phyloP scores from a whole-genome alignment of 164 flowering plant species.

The Litsea cubeba region DNA sequence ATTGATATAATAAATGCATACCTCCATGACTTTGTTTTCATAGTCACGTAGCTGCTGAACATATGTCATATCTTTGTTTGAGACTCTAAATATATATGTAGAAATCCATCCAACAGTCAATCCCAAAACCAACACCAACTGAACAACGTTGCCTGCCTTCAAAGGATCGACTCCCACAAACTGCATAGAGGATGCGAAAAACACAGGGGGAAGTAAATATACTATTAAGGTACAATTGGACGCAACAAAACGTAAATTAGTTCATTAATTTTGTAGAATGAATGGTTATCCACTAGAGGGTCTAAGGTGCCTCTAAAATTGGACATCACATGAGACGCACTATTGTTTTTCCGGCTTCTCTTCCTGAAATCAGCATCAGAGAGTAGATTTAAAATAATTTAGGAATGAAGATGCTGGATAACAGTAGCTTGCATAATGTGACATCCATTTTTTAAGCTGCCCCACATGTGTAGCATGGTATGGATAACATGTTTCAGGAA shows the following conservation, averaged over 20 bases:
- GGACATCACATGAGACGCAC: too few relatives aligned
- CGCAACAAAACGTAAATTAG: too few relatives aligned
- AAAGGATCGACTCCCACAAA: constrained; percentile 79
- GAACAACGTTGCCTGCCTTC: constrained; percentile 94
- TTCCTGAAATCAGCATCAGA: too few relatives aligned
- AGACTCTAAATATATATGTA: constrained; percentile 84
- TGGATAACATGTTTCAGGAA: neutral
- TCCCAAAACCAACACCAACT: constrained; percentile 82
- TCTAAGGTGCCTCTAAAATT: too few relatives aligned
- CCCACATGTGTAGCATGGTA: neutral
- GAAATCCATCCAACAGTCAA: constrained; percentile 92
- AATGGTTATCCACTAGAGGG: too few relatives aligned
- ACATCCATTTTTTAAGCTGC: neutral
- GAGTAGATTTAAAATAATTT: too few relatives aligned
- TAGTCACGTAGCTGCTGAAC: constrained; percentile 90
- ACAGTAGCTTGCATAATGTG: neutral
- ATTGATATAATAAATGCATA: constrained; percentile 9
- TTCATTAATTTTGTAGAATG: too few relatives aligned
- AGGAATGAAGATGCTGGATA: too few relatives aligned
- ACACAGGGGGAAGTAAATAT: neutral
- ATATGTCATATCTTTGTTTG: constrained; percentile 95
- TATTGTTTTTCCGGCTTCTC: too few relatives aligned
- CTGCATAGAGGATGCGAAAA: constrained; percentile 33
- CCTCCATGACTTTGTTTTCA: constrained; percentile 91
- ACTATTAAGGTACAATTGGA: too few relatives aligned